Base-by-base conservation (phyloP, 2,329 filamentous ascomycete species). In the Alternaria longipes region DNA sequence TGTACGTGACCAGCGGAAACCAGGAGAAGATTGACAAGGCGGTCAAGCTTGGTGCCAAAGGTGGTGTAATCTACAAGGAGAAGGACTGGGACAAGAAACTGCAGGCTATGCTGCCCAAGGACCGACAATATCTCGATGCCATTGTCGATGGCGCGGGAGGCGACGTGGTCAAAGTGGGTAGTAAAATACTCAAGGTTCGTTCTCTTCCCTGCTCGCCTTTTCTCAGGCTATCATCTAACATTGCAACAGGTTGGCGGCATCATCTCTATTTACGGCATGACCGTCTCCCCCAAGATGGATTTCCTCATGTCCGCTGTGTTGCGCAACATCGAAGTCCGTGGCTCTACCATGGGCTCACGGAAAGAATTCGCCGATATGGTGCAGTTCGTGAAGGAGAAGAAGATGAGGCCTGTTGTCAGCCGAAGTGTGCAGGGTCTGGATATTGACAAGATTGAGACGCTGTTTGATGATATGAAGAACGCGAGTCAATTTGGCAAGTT, bases 291-390 rank as follows among this genome's bases (percentile, higher is more conserved):
- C 1, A 92, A 90, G 81, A 94, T 97, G 90, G 88, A 92, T 53
- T 97, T 92, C 86, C 73, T 87, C 12, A 97, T 97, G 91, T 80
- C 84, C 62, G 93, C 93, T 0, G 91, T 95, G 14, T 80, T 98
- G 62, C 91, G 90, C 78, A 97, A 98, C 73, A 86, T 97, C 54
- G 94, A 98, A 47, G 84, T 98, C 28, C 86, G 87, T 50, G 94
- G 95, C 18, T 89, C 87, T 14, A 97, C 94, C 0, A 97, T 98
- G 94, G 94, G 94, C 0, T 97, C 92, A 28, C 86, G 91, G 45
- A 89, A 87, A 74, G 95, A 98, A 80, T 98, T 97, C 74, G 83
- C 83, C n/a, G 92, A 95, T 22, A 97, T 98, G 93, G 85, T 97
- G 6, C 84, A 85, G 1, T 97, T 97, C 80, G 91, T 97, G 36